Conservation (phyloP, 345 rosid genomes). For the Aquilaria sinensis region DNA sequence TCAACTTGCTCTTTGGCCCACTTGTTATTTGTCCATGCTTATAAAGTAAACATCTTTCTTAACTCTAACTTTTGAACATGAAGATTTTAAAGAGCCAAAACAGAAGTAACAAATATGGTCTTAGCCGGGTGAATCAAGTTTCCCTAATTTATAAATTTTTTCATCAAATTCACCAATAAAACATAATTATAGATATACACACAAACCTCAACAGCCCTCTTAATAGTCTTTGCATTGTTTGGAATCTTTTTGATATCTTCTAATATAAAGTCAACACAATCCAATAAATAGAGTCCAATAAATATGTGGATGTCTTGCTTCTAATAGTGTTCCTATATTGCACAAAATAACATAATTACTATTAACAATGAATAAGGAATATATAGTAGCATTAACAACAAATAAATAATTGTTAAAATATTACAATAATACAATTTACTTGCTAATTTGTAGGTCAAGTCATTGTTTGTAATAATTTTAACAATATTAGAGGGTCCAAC, state of each 20-base stretch:
- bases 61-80: neutral
- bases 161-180: neutral
- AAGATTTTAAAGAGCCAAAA: neutral
- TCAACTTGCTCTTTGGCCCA: neutral
- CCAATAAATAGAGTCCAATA: neutral
- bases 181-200: neutral
- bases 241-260: neutral
- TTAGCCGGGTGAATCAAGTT: neutral
- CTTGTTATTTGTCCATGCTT: neutral
- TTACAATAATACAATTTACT: neutral
- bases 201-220: neutral
- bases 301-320: neutral
- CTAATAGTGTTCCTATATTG: neutral
- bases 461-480: constrained; percentile 6
- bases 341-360: neutral
- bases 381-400: neutral
- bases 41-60: neutral
- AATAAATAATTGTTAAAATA: neutral
- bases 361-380: neutral
- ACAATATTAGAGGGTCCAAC: constrained; percentile 8
- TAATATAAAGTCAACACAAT: neutral
- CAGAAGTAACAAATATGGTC: neutral
- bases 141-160: neutral
- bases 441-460: neutral
- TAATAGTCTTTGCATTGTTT: neutral